Conservation (phyloP, 495 filamentous ascomycete genomes). For the Bacidia gigantensis region DNA sequence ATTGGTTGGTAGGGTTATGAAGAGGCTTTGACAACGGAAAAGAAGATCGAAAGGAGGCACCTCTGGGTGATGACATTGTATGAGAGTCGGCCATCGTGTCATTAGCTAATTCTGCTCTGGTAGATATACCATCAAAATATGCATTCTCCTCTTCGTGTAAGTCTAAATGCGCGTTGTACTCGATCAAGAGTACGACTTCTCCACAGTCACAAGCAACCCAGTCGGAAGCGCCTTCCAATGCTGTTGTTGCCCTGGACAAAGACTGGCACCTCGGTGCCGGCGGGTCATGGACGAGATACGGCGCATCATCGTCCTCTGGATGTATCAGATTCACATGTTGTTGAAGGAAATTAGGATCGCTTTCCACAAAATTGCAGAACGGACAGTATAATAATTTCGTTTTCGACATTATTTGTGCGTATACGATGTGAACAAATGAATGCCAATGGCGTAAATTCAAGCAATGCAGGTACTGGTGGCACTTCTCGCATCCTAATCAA, state of each 20-base stretch:
- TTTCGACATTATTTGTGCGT: no score
- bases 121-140: constrained; percentile 1
- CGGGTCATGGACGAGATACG: constrained; percentile 33
- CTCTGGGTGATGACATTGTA: neutral
- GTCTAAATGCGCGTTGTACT: constrained; percentile 61
- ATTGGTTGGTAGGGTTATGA: no score
- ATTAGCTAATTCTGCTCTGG: neutral
- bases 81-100: neutral
- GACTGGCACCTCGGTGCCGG: neutral
- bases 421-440: no score
- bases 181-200: constrained; percentile 44
- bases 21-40: no score
- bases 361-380: constrained; percentile 40
- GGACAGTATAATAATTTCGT: constrained; percentile 34
- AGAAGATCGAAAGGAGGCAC: no score
- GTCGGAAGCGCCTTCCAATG: constrained; percentile 14
- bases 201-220: constrained; percentile 69
- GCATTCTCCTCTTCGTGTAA: constrained; percentile 46
- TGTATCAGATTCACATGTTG: constrained; percentile 44
- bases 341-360: constrained; percentile 33
- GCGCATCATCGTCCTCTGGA: constrained; percentile 39
- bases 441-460: no score
- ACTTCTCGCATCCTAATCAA: no score
- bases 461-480: no score
- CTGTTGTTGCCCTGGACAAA: neutral